These are phyloP conservation scores for Pyricularia sp. DNA, from an alignment of 2,329 filamentous ascomycete species.

Conservation along the genomic window DNA sequence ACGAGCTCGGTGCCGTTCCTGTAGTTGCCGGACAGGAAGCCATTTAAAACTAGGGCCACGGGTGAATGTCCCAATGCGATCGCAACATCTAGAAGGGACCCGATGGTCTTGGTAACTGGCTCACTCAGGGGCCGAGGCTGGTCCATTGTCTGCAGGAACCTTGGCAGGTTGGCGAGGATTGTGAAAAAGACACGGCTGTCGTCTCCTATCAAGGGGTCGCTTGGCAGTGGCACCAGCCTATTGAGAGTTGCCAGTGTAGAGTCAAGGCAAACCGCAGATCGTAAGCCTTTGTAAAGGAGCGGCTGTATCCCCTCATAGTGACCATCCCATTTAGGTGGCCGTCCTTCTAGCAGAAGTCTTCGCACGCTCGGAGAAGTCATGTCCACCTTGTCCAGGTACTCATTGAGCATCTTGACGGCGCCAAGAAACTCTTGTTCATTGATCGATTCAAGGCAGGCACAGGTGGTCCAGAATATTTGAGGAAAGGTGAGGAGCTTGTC, in stretches of 20 bases:
- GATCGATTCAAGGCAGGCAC: slow-evolving; percentile 90
- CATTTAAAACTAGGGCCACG: slow-evolving; percentile 56
- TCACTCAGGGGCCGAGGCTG: slow-evolving; percentile 31
- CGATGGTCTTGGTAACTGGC: slow-evolving; percentile 48
- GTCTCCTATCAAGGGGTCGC: slow-evolving; percentile 68
- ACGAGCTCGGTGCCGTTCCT: slow-evolving; percentile 55
- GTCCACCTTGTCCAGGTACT: slow-evolving; percentile 73
- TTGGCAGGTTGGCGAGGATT: slow-evolving; percentile 81
- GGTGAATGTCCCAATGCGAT: slow-evolving; percentile 56
- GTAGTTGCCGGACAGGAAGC: slow-evolving; percentile 55
- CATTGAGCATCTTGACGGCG: slow-evolving; percentile 80
- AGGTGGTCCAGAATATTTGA: slow-evolving; percentile 95
- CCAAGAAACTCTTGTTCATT: slow-evolving; percentile 93
- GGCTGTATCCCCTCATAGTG: slow-evolving; percentile 75
- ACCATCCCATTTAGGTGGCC: slow-evolving; percentile 80
- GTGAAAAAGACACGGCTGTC: slow-evolving; percentile 73
- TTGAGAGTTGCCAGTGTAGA: slow-evolving; percentile 67
- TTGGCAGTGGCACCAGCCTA: slow-evolving; percentile 64
- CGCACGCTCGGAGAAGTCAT: slow-evolving; percentile 58
- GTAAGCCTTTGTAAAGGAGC: slow-evolving; percentile 79
- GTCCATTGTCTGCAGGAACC: slow-evolving; percentile 71
- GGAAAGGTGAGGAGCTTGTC: slow-evolving; percentile 78
- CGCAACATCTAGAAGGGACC: slow-evolving; percentile 57
- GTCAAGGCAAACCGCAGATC: slow-evolving; percentile 72
- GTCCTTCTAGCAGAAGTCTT: slow-evolving; percentile 58